Evolutionary conservation across 2,329 filamentous ascomycete species (phyloP).

Genomic region (Colletotrichum chlorophyti): DNA sequence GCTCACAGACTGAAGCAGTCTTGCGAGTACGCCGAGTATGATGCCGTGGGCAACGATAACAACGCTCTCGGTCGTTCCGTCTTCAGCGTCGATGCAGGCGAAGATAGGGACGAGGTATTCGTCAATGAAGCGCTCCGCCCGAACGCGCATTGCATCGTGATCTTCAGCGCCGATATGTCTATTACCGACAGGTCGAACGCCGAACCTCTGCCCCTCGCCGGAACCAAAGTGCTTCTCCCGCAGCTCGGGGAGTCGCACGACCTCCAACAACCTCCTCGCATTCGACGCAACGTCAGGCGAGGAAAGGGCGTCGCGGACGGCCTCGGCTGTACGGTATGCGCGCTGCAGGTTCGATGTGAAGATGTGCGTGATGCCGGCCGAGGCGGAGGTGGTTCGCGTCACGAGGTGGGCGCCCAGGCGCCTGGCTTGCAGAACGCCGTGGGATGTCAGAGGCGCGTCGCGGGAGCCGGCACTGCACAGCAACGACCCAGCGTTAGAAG

Average conservation of each 20-base stretch:
- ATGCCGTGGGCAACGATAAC: slow-evolving; percentile 85
- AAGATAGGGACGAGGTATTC: slow-evolving; percentile 64
- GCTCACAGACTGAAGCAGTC: slow-evolving; percentile 44
- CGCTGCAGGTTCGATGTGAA: slow-evolving; percentile 82
- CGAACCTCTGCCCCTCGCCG: slow-evolving; percentile 70
- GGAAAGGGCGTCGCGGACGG: slow-evolving; percentile 64
- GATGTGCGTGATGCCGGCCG: slow-evolving; percentile 61
- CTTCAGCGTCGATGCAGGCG: slow-evolving; percentile 33
- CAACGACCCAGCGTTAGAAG: slow-evolving; percentile 34
- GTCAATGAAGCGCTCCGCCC: slow-evolving; percentile 72
- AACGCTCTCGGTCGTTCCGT: slow-evolving; percentile 42
- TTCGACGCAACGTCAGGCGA: background rate
- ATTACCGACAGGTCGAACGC: slow-evolving; percentile 37
- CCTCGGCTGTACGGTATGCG: slow-evolving; percentile 73
- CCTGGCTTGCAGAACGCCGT: slow-evolving; percentile 81
- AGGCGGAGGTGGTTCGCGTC: slow-evolving; percentile 32
- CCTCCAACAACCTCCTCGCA: slow-evolving; percentile 33
- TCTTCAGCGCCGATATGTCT: slow-evolving; percentile 65
- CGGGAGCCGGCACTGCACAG: slow-evolving; percentile 71
- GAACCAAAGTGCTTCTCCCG: slow-evolving; percentile 79
- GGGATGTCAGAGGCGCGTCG: slow-evolving; percentile 81
- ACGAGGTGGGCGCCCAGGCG: slow-evolving; percentile 71
- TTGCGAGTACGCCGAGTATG: slow-evolving; percentile 74
- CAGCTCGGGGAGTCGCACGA: slow-evolving; percentile 56
- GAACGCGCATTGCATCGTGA: slow-evolving; percentile 67